Base-by-base conservation (phyloP, 371 early-diverging fungal species). In the Fennellomyces sp. region DNA sequence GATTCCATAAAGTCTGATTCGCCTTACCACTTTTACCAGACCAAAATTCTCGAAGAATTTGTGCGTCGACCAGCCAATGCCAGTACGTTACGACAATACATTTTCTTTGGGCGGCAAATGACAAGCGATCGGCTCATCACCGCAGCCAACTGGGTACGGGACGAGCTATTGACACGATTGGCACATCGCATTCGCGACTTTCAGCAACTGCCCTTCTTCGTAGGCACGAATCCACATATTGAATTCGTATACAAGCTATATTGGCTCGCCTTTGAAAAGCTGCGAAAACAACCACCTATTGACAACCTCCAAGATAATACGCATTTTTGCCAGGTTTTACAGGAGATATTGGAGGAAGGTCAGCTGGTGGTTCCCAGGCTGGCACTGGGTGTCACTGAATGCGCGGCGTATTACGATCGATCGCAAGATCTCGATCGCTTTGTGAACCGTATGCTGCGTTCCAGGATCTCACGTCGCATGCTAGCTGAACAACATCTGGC, bases 401-500 rank as follows among this genome's bases (percentile, higher is more conserved):
- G 91, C 61, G 81, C 91, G 69, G 70, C 47, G 76, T 66, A 70
- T 45, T 75, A 69, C 35, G 50, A 62, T 13, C 65, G 64, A 2
- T 58, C 67, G 21, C 75, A 72, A 17, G 68, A 69, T 42, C 56
- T 78, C 1, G 94, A 98, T 71, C 76, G 84, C 42, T 98, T 98
- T 64, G 88, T 96, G 83, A 89, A 88, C 73, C 89, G 90, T 53
- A 92, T 93, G 87, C 78, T 98, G 8, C 76, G 92, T 45, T 90
- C 92, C 27, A 85, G 97, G n/a, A 94, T 97, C 42, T 94, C 96
- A 8, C 69, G 98, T 33, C 83, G 98, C 38, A 92, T 95, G 10
- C 75, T 97, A 49, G 95, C 93, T 0, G 96, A 97, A 66, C 97
- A 97, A 72, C 98, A 96, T 68, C 77, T 96, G 42, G 84, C 91